Evolutionary conservation across 2,329 filamentous ascomycete species (phyloP), one percentile per base, ranked within the genome.

Genomic region (Pseudogymnoascus sp.): DNA sequence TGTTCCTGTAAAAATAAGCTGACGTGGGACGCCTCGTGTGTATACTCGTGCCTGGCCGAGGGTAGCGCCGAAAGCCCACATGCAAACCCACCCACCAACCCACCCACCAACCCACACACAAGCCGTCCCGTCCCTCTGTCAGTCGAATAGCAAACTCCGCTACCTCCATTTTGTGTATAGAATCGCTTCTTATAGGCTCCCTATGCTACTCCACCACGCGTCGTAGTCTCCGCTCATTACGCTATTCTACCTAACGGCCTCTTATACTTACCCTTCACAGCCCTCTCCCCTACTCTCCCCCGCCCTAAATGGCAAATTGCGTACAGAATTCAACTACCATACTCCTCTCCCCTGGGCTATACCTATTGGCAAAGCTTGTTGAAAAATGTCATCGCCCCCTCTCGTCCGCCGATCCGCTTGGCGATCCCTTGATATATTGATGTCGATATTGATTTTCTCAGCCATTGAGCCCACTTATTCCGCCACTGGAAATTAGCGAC

Each of bases 401-500:
- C 48, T 8, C 27, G n/a, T 55, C 27, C 48, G 29, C 48, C 29
- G 48, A 55, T 55, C 48, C 29, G n/a, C 15, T 5, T 55, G 27
- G n/a, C 48, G 48, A 55, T 55, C 48, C n/a, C 27, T 55, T 29
- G 27, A 55, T 55, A 33, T 55, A 55, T 55, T 55, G 48, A 55
- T 33, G 18, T 21, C n/a, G n/a, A 55, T 55, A 21, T 21, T 21
- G 21, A 21, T 21, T 21, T 21, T 18, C 27, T 33, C 25, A n/a
- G 42, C 15, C n/a, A 55, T 55, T 18, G 18, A 33, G 29, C 29
- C 48, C 48, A 55, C 48, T 55, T 55, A 55, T 55, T 55, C 48
- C 48, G 48, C 48, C 48, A 55, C 48, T 15, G 48, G 27, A 55
- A 55, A 55, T 55, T 55, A 55, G 29, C 48, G 48, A 55, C 48